Base-by-base conservation (phyloP, 164 flowering plant genomes). In the Stephania cephalantha region DNA sequence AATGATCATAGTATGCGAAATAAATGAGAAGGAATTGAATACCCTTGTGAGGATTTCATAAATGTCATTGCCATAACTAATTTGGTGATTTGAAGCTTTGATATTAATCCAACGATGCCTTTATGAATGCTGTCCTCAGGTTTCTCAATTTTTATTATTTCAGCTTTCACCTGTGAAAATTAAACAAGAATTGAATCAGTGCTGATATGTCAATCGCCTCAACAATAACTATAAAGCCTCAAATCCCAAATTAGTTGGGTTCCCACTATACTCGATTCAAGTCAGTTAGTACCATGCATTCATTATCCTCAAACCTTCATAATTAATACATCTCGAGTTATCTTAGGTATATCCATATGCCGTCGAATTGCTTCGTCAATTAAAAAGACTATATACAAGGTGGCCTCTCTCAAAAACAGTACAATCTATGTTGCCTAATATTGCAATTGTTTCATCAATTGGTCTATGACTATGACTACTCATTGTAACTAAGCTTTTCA, bases 51-150 rank as follows among this genome's bases (percentile, higher is more conserved):
- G 66, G 88, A 78, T 78, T 79, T 89, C 81, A 87, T 76, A 84
- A 86, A 79, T 31, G 88, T 77, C 9, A 87, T 82, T 20, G 82
- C 88, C 86, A 88, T 84, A 65, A 90, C 96, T 78, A 91, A 71
- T 81, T 86, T 88, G 78, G 88, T 85, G 46, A 91, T 86, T 55
- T 69, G 67, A 46, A 78, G 79, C 15, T 74, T 74, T 1, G 87
- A 82, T 69, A 91, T 87, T 75, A 86, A 76, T 64, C 82, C 88
- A 9, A 87, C 46, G 1, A 90, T 74, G 71, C 74, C 73, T 71
- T 84, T 84, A 2, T 87, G 88, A 66, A 86, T 70, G 0, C 88
- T 85, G 66, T 89, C 84, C 42, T 86, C 91, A 53, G 73, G 72
- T 74, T 73, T 87, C 66, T 84, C 89, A 7, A 88, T 75, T 74